Conservation (phyloP, 2,329 filamentous ascomycete species). For the Neoascochyta sp. region DNA sequence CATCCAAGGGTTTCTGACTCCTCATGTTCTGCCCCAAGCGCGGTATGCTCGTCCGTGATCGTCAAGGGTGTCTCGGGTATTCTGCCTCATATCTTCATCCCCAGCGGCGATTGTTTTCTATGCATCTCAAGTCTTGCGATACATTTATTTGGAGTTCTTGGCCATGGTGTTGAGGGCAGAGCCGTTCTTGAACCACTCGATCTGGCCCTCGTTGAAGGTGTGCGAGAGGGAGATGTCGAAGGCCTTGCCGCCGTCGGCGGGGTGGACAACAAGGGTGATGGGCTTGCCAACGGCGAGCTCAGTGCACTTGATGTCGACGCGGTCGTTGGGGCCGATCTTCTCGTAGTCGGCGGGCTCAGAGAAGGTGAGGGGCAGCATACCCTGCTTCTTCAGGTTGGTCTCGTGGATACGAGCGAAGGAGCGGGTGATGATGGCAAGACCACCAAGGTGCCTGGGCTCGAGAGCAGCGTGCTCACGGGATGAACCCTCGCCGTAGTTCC, state of each 20-base stretch:
- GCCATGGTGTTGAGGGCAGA: slow-evolving; percentile 98
- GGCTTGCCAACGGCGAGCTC: slow-evolving; percentile 90
- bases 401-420: slow-evolving; percentile 99
- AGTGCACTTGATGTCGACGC: slow-evolving; percentile 84
- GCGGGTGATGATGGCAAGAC: slow-evolving; percentile 92
- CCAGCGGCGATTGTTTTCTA: slow-evolving; percentile 19
- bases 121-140: slow-evolving; percentile 7
- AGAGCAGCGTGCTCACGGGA: slow-evolving; percentile 98
- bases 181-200: slow-evolving; percentile 99
- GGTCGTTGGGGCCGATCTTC: slow-evolving; percentile 90
- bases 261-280: slow-evolving; percentile 86
- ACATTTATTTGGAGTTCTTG: slow-evolving; percentile 51
- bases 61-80: slow-evolving; percentile 19
- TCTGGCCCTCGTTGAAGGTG: slow-evolving; percentile 97
- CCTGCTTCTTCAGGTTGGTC: slow-evolving; percentile 99
- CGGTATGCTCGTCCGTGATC: slow-evolving; percentile 13
- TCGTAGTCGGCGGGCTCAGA: slow-evolving; percentile 94
- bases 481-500: slow-evolving; percentile 98
- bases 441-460: slow-evolving; percentile 94
- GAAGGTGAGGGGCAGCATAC: slow-evolving; percentile 98
- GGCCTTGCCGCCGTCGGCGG: slow-evolving; percentile 69
- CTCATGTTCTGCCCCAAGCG: slow-evolving; percentile 17
- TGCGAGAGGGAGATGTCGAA: slow-evolving; percentile 85
- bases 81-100: slow-evolving; percentile 34
- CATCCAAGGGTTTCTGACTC: slow-evolving; percentile 14